Percentiles rank a stretch among this genome's conserved stretches.
phyloP scores from a whole-genome alignment of 1,284 basidiomycete species.

The Boletus austroedulis region DNA sequence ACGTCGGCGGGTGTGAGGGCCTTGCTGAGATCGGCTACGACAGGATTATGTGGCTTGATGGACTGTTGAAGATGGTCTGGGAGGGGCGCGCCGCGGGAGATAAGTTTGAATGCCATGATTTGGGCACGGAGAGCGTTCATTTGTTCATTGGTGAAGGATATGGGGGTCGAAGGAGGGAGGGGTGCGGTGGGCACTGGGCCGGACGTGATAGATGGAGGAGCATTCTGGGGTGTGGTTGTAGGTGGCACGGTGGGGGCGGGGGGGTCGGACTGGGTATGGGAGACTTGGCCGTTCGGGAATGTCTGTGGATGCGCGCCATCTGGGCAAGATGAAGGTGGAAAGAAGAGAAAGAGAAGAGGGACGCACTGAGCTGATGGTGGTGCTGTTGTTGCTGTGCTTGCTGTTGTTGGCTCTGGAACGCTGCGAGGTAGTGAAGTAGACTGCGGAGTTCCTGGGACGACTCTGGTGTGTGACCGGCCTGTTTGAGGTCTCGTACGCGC shows the following conservation, averaged over 20 bases:
- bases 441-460: slow-evolving; percentile 30
- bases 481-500: slow-evolving; percentile 35
- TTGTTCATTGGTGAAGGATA: slow-evolving; percentile 84
- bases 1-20: slow-evolving; percentile 59
- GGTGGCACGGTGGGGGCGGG: slow-evolving; percentile 7
- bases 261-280: slow-evolving; percentile 19
- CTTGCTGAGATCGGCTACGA: slow-evolving; percentile 63
- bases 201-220: slow-evolving; percentile 21
- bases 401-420: slow-evolving; percentile 32
- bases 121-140: slow-evolving; percentile 84
- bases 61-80: slow-evolving; percentile 80
- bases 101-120: slow-evolving; percentile 85
- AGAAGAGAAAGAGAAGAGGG: neutral
- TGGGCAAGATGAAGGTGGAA: slow-evolving; percentile 16
- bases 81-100: slow-evolving; percentile 77
- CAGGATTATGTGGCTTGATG: slow-evolving; percentile 61
- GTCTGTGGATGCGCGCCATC: slow-evolving; percentile 26
- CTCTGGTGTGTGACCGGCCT: slow-evolving; percentile 33
- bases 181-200: slow-evolving; percentile 31
- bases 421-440: slow-evolving; percentile 27
- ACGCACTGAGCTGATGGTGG: slow-evolving; percentile 34
- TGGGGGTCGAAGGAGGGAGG: slow-evolving; percentile 49
- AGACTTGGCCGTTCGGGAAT: slow-evolving; percentile 28
- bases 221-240: slow-evolving; percentile 13
- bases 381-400: slow-evolving; percentile 30